Percentiles rank a stretch among this genome's conserved stretches.
Evolutionary conservation across 1,284 basidiomycete species (phyloP).

Genomic region (Pseudozyma hubeiensis): DNA sequence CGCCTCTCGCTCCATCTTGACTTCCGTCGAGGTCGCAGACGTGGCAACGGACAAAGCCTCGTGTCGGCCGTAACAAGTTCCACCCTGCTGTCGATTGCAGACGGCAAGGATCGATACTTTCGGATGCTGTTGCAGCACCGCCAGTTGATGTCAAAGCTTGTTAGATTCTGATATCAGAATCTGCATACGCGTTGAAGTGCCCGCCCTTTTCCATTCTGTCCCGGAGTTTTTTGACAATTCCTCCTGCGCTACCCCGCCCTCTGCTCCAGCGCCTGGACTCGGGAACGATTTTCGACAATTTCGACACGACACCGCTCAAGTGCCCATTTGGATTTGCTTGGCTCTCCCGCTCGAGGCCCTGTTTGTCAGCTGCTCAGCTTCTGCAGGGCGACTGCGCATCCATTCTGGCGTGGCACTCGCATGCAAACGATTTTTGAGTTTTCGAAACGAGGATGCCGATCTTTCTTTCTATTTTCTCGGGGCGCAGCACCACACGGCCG

Average conservation of each 20-base stretch:
- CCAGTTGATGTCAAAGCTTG: not conserved
- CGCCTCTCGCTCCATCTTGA: too few relatives aligned
- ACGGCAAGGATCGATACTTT: too few relatives aligned
- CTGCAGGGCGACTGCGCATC: not conserved
- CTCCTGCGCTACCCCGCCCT: too few relatives aligned
- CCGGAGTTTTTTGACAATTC: slow-evolving; percentile 21
- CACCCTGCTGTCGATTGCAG: too few relatives aligned
- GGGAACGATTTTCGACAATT: slow-evolving; percentile 1
- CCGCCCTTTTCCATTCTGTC: slow-evolving; percentile 22
- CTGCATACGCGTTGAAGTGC: not conserved
- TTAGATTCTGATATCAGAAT: slow-evolving; percentile 14
- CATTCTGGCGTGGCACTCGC: slow-evolving; percentile 11
- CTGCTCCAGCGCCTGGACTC: too few relatives aligned
- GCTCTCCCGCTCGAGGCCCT: slow-evolving; percentile 1
- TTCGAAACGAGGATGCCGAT: slow-evolving; percentile 11
- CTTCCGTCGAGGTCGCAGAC: too few relatives aligned
- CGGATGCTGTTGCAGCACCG: too few relatives aligned
- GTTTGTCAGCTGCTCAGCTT: slow-evolving; percentile 3
- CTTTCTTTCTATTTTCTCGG: slow-evolving; percentile 4
- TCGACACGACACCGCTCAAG: slow-evolving; percentile 8
- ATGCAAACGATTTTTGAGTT: slow-evolving; percentile 10
- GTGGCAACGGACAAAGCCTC: too few relatives aligned
- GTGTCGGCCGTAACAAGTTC: too few relatives aligned
- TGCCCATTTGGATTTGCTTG: not conserved
- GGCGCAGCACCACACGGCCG: slow-evolving; percentile 2